Evolutionary conservation across 2,329 filamentous ascomycete genomes (phyloP), one percentile per base, ranked within the genome.

Genomic region (Diaporthe batatas): DNA sequence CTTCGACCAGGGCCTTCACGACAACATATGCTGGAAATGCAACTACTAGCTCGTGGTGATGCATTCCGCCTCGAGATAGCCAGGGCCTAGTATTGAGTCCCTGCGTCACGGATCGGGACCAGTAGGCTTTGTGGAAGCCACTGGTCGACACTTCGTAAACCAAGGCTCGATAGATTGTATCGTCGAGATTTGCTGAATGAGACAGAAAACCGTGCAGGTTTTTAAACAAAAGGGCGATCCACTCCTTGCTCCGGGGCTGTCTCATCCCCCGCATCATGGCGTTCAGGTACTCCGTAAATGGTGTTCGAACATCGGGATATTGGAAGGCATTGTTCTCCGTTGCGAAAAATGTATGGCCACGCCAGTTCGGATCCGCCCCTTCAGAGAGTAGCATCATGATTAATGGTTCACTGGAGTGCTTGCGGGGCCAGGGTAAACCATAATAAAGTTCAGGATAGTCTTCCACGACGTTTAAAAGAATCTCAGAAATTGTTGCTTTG

Each of bases 331-430:
- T 16, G 11, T 3, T 5, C 16, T 6, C 39, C 5, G 6, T 14
- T 2, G 1, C 2, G 6, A 4, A 3, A 10, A 32, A 32, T 7
- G 2, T 58, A 18, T 11, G 2, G 8, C 55, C 21, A 6, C 6
- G 29, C 32, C 32, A 58, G 11, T 58, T 58, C 4, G 55, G 55
- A 14, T 58, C 55, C 6, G 55, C 55, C 3, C 32, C 55, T 16
- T 58, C 21, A 39, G 2, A 29, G 23, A 58, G 55, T 12, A 58
- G 21, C 34, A 6, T 6, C 55, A 6, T n/a, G 32, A 39, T 39
- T 1, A 58, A 14, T 7, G 32, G 2, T 1, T 10, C 21, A 7
- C 4, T 1, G 1, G 2, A 14, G 7, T 8, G 0, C 21, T 49
- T 49, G 21, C 7, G n/a, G 44, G 21, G 16, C 14, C 4, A 10